Evolutionary conservation across 2,329 filamentous ascomycete species (phyloP).

Genomic region (Ceratocystis harringtonii): DNA sequence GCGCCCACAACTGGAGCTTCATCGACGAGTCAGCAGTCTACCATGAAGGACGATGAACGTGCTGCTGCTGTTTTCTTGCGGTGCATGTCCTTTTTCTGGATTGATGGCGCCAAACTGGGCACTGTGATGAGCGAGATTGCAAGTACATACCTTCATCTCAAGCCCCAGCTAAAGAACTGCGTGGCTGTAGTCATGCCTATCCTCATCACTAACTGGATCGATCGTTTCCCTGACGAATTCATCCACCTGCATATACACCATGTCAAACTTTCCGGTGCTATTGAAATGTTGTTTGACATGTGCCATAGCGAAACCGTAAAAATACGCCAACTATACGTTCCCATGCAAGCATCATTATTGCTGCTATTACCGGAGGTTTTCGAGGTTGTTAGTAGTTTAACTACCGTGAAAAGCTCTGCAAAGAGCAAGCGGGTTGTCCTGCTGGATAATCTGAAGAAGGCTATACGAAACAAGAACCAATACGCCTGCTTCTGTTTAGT

Average conservation of each 20-base stretch:
- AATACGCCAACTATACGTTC: constrained; percentile 39
- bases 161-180: constrained; percentile 47
- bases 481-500: constrained; percentile 52
- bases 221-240: constrained; percentile 50
- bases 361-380: constrained; percentile 55
- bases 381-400: constrained; percentile 52
- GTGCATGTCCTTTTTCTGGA: constrained; percentile 48
- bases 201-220: constrained; percentile 50
- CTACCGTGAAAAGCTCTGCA: constrained; percentile 45
- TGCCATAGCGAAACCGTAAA: constrained; percentile 42
- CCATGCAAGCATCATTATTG: constrained; percentile 47
- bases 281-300: constrained; percentile 57
- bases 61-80: constrained; percentile 40
- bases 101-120: constrained; percentile 46
- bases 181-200: constrained; percentile 48
- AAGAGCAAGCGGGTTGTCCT: constrained; percentile 53
- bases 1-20: constrained; percentile 1
- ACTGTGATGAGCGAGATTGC: constrained; percentile 50
- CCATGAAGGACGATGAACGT: constrained; percentile 36
- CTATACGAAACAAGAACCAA: constrained; percentile 48
- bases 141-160: constrained; percentile 51
- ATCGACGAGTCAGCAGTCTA: constrained; percentile 9
- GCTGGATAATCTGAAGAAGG: constrained; percentile 47
- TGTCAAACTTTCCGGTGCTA: constrained; percentile 47
- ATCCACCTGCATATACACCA: constrained; percentile 45